Evolutionary conservation across 768 basidiomycete species (phyloP).

Genomic region (Mrakia blollopis): DNA sequence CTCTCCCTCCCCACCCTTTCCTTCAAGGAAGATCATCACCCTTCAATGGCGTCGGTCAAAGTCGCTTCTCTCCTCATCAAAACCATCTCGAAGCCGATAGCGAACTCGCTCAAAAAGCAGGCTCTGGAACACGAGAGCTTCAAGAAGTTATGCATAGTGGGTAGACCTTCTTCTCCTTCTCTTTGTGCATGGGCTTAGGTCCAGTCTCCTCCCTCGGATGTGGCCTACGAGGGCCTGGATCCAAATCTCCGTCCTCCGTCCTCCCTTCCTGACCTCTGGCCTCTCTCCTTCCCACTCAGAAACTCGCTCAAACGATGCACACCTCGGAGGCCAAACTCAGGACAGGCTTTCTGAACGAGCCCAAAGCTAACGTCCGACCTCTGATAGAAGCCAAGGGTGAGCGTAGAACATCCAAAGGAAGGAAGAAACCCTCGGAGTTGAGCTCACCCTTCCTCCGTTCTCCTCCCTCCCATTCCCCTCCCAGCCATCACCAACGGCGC

Average conservation of each 20-base stretch:
- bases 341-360: conserved; percentile 71
- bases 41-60: conserved; percentile 27
- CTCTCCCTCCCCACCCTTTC: neutral
- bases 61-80: conserved; percentile 26
- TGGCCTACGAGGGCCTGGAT: too few species aligned
- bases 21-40: too few species aligned
- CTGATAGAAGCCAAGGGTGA: conserved; percentile 68
- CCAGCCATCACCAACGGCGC: conserved; percentile 84
- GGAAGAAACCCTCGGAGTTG: neutral
- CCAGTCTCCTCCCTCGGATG: too few species aligned
- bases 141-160: conserved; percentile 17
- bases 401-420: neutral
- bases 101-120: conserved; percentile 32
- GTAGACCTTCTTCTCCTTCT: too few species aligned
- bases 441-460: neutral
- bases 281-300: neutral
- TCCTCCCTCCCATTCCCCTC: neutral
- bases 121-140: conserved; percentile 29
- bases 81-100: conserved; percentile 31
- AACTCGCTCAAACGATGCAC: conserved; percentile 70
- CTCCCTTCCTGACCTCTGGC: neutral
- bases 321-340: conserved; percentile 66
- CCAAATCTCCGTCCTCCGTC: too few species aligned
- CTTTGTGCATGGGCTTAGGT: too few species aligned
- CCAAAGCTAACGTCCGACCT: conserved; percentile 65